Base-by-base conservation (phyloP, 208 protist species). In the Herpetomonas tarakana region DNA sequence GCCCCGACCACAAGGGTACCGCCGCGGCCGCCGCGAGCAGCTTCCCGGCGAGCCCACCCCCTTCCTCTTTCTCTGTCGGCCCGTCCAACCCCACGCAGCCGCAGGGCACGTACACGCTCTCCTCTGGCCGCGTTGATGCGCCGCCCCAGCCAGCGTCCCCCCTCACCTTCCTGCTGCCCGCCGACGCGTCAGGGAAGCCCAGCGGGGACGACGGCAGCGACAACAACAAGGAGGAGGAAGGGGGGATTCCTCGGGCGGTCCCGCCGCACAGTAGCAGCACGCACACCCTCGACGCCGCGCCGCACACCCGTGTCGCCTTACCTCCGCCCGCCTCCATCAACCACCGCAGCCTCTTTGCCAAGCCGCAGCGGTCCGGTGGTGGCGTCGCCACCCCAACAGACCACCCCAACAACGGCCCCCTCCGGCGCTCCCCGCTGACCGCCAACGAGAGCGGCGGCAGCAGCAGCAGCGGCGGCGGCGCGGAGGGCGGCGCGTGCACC, bases 281-380 rank as follows among this genome's bases (percentile, higher is more conserved):
- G 16, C 19, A 24, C 44, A 24, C 44, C 4, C 19, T 49, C 11
- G 44, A 49, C 4, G 19, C 19, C 44, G 9, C 44, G 11, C 44
- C 44, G 44, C 44, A 49, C 44, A 22, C 19, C 44, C 44, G 44
- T 18, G 44, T 68, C 12, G 63, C 68, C 11, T 62, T 52, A 26
- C 62, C 68, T 1, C 35, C 63, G 29, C 44, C 52, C 3, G 45
- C 31, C 35, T 41, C 35, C 14, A 41, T 41, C 14, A 14, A 14
- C 35, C 35, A 41, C 35, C 35, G 35, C 9, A 41, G 35, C 14
- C 35, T 41, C 35, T 41, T 41, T 41, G 9, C 35, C 9, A 41
- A 41, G 35, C 35, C 9, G 6, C 6, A 14, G 9, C 6, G 9
- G 9, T 41, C 35, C 35, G 14, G 35, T 41, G 35, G 9, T 41